Percentiles rank a stretch among this genome's conserved stretches.
These are phyloP conservation scores for Fagopyrum esculentum DNA, from an alignment of 148 eudicot genomes.

Conservation along the genomic window DNA sequence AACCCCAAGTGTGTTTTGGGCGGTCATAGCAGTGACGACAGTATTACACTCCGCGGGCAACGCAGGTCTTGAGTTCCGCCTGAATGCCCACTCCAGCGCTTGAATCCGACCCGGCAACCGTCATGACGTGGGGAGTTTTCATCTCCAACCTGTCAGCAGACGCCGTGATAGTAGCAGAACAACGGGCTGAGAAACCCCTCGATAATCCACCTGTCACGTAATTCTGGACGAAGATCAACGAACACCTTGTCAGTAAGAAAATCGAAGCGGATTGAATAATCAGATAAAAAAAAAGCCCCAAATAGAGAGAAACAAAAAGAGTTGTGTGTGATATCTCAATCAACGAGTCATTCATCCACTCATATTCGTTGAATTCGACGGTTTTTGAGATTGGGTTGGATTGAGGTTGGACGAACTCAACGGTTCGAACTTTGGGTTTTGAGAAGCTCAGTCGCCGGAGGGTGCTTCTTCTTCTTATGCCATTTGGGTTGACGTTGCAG, in stretches of 20 bases:
- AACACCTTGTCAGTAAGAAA: not conserved
- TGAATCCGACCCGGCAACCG: conserved; percentile 94
- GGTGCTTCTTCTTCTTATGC: too few species aligned
- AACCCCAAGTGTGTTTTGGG: conserved; percentile 90
- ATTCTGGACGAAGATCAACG: too few species aligned
- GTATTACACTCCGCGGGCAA: conserved; percentile 85
- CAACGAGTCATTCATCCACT: too few species aligned
- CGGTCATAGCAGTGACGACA: conserved; percentile 86
- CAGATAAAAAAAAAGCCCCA: not conserved
- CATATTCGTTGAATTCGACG: too few species aligned
- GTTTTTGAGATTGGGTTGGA: too few species aligned
- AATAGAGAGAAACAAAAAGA: too few species aligned
- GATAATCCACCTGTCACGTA: not conserved
- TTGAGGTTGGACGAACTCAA: too few species aligned
- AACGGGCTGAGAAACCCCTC: not conserved
- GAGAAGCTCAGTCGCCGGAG: too few species aligned
- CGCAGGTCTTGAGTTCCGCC: conserved; percentile 85
- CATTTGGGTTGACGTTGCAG: too few species aligned
- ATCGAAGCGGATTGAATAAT: not conserved
- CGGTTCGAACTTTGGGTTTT: too few species aligned
- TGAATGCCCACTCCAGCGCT: conserved; percentile 95
- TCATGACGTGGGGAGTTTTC: conserved; percentile 72
- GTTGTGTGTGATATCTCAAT: too few species aligned
- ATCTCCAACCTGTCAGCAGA: conserved; percentile 2
- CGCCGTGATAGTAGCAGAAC: conserved; percentile 13